These are phyloP conservation scores for Penicillium paneum DNA, from an alignment of 2,329 filamentous ascomycete species.

Conservation along the genomic window DNA sequence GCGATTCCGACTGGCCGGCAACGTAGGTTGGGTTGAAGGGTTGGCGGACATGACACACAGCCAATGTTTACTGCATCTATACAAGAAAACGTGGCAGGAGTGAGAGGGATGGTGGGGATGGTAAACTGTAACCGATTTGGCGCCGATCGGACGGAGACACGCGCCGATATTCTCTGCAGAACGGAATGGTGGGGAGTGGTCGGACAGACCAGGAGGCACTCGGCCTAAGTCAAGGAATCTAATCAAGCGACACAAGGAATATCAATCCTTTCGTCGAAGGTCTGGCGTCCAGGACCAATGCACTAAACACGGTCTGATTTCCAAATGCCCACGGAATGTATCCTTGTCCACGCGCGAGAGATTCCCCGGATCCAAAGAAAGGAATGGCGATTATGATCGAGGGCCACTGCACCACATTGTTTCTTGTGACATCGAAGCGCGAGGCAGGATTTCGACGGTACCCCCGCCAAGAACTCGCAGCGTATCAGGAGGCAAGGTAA, in stretches of 20 bases:
- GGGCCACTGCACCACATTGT: slow-evolving; percentile 23
- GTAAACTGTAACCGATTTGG: slow-evolving; percentile 9
- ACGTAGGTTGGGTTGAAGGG: slow-evolving; percentile 31
- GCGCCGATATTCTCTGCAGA: slow-evolving; percentile 1
- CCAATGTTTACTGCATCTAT: slow-evolving; percentile 33
- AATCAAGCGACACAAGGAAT: slow-evolving; percentile 11
- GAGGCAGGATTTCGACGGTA: slow-evolving; percentile 5
- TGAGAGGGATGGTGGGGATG: slow-evolving; percentile 7
- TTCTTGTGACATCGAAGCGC: slow-evolving; percentile 16
- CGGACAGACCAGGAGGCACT: slow-evolving; percentile 6
- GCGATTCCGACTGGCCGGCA: slow-evolving; percentile 41
- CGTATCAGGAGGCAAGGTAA: background rate
- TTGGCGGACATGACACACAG: slow-evolving; percentile 44
- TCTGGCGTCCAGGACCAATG: slow-evolving; percentile 4
- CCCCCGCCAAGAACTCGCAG: slow-evolving; percentile 3
- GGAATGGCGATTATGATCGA: slow-evolving; percentile 21
- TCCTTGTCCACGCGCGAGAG: slow-evolving; percentile 8
- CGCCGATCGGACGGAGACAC: slow-evolving; percentile 4
- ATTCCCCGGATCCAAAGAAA: slow-evolving; percentile 13
- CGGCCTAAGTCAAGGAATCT: slow-evolving; percentile 6
- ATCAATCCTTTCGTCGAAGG: slow-evolving; percentile 8
- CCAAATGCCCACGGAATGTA: slow-evolving; percentile 18
- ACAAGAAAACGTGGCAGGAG: slow-evolving; percentile 22
- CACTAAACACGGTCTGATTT: slow-evolving; percentile 14
- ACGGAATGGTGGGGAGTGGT: slow-evolving; percentile 5